Evolutionary conservation across 2,329 filamentous ascomycete genomes (phyloP).

Genomic region (Lecanicillium sp.): DNA sequence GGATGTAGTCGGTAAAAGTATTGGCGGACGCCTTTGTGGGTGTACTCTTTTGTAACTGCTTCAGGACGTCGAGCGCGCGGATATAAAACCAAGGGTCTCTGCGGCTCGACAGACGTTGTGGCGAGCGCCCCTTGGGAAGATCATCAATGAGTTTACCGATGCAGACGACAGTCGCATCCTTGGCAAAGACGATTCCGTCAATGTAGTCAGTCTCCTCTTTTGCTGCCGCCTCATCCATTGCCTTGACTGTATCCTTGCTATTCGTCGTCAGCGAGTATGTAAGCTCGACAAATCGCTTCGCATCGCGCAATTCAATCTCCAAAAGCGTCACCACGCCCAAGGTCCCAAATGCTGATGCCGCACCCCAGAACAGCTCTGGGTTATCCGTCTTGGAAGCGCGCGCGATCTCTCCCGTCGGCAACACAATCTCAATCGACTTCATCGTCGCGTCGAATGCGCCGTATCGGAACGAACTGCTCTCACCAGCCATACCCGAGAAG

Average conservation of each 20-base stretch:
- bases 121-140: conserved; percentile 27
- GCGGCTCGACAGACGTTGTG: conserved; percentile 48
- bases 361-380: conserved; percentile 57
- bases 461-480: conserved; percentile 62
- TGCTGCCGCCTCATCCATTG: conserved; percentile 38
- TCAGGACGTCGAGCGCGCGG: conserved; percentile 47
- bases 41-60: conserved; percentile 19
- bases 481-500: conserved; percentile 61
- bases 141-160: conserved; percentile 50
- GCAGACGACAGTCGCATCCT: conserved; percentile 51
- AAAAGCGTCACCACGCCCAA: conserved; percentile 60
- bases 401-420: conserved; percentile 53
- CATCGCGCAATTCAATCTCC: conserved; percentile 52
- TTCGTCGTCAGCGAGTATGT: conserved; percentile 45
- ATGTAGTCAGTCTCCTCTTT: conserved; percentile 54
- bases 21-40: conserved; percentile 10
- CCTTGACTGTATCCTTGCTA: conserved; percentile 31
- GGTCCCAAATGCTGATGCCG: conserved; percentile 60
- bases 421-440: conserved; percentile 57
- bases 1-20: conserved; percentile 45
- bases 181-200: conserved; percentile 61
- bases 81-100: conserved; percentile 70
- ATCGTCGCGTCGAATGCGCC: conserved; percentile 61
- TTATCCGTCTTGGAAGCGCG: conserved; percentile 48
- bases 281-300: conserved; percentile 50